Conservation (phyloP, 2,329 filamentous ascomycete genomes). For the Lachnum nothofagi region DNA sequence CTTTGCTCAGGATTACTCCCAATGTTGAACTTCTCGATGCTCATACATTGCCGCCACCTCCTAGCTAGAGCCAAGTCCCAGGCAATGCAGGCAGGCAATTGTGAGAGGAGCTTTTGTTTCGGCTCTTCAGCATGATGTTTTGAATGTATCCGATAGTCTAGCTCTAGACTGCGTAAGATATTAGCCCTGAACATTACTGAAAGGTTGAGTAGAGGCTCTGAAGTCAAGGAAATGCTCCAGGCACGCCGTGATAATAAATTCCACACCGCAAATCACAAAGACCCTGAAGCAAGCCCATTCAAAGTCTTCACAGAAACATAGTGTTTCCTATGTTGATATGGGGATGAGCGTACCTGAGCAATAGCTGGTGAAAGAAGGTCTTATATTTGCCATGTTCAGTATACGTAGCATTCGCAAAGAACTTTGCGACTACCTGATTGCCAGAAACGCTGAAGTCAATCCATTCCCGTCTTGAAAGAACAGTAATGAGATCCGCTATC, state of each 20-base stretch:
- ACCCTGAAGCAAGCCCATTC: too few species aligned
- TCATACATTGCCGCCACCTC: slow-evolving; percentile 66
- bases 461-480: slow-evolving; percentile 65
- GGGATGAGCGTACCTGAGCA: too few species aligned
- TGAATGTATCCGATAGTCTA: slow-evolving; percentile 65
- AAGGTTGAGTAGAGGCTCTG: too few species aligned
- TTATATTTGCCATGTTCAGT: slow-evolving; percentile 50
- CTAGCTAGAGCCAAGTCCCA: slow-evolving; percentile 71
- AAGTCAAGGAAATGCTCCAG: too few species aligned
- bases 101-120: slow-evolving; percentile 58
- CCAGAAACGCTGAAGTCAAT: slow-evolving; percentile 65
- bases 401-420: slow-evolving; percentile 58
- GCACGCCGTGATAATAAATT: too few species aligned
- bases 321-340: too few species aligned
- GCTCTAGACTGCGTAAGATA: slow-evolving; percentile 64
- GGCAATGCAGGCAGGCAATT: slow-evolving; percentile 64
- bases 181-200: too few species aligned
- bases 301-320: too few species aligned
- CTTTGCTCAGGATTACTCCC: slow-evolving; percentile 48
- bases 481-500: slow-evolving; percentile 66
- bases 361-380: slow-evolving; percentile 70
- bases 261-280: too few species aligned
- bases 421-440: slow-evolving; percentile 70
- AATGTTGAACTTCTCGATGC: slow-evolving; percentile 54
- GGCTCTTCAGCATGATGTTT: slow-evolving; percentile 55